Base-by-base conservation (phyloP, 306 rosid species). In the Vigna hirtella region DNA sequence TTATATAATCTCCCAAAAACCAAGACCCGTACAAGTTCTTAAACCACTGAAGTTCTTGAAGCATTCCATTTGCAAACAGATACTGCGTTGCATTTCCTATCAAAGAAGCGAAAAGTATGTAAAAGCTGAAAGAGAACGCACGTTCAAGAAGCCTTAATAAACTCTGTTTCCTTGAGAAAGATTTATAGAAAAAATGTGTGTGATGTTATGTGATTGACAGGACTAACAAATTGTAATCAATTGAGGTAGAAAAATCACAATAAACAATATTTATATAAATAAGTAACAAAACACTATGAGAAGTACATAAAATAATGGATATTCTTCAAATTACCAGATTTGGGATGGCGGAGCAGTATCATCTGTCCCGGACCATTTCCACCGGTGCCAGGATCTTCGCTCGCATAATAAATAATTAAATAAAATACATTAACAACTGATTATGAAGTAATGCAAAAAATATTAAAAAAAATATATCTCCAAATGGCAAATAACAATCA, bases 21-120 rank as follows among this genome's bases (percentile, higher is more conserved):
- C 99, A 95, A 62, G 97, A 93, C 69, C 91, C 90, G 74, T 88
- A 89, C 16, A 85, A 55, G 70, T 95, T 94, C 84, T 91, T 92
- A 77, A 95, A 91, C 99, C 98, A 95, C 43, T 90, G 91, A 70
- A 95, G 83, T 62, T 95, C 99, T 78, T 91, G 95, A 51, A 95
- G 93, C 85, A 71, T 30, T 52, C 89, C 96, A 67, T 93, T 86
- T 66, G 85, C 86, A 22, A 88, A 85, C 80, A 92, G 86, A 86
- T 85, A 93, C 57, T 86, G 88, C 43, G 90, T 80, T 11, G 85
- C 79, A 76, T 88, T 88, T 62, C 96, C 98, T 89, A 87, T 50
- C 59, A 82, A 58, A 53, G 36, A 66, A 74, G 57, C 13, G 38
- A 84, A 80, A 40, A 30, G 42, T 4, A 17, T 28, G 38, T 34